phyloP scores from a whole-genome alignment of 1,139 yeast species.

The Ashbya aceris region DNA sequence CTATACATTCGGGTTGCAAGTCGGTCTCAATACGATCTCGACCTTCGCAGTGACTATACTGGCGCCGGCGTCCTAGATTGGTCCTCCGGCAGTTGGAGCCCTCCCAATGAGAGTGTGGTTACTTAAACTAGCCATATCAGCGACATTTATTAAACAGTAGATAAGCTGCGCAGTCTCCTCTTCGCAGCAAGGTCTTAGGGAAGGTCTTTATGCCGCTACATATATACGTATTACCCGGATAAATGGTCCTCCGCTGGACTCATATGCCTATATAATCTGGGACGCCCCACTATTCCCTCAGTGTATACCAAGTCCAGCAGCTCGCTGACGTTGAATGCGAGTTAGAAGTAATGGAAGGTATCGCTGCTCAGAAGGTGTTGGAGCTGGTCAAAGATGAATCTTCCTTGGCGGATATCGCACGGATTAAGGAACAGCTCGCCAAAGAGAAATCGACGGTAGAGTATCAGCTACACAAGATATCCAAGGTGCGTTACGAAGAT shows the following conservation, averaged over 20 bases:
- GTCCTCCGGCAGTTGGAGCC: conserved; percentile 45
- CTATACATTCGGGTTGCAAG: conserved; percentile 49
- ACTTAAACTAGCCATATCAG: too few relatives aligned
- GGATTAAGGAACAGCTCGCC: conserved; percentile 44
- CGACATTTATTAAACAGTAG: too few relatives aligned
- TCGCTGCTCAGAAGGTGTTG: conserved; percentile 14
- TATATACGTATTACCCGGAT: too few relatives aligned
- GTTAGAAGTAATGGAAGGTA: conserved; percentile 3
- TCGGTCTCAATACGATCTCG: conserved; percentile 36
- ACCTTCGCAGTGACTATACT: conserved; percentile 46
- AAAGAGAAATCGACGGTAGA: conserved; percentile 70
- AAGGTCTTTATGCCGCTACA: too few relatives aligned
- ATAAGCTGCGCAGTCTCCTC: too few relatives aligned
- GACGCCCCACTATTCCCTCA: too few relatives aligned
- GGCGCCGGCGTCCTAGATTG: conserved; percentile 47
- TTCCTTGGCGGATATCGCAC: conserved; percentile 22
- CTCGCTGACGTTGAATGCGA: too few relatives aligned
- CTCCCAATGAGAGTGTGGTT: not conserved
- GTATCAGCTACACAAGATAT: conserved; percentile 54
- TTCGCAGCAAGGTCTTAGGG: too few relatives aligned
- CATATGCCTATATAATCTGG: conserved; percentile 3
- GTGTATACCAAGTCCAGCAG: too few relatives aligned
- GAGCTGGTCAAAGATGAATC: conserved; percentile 24
- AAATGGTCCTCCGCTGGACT: too few relatives aligned
- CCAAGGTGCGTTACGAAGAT: conserved; percentile 27